A percentile compares a stretch with the other conserved stretches of the same genome.
Evolutionary conservation across 805 yeast species (phyloP).

Genomic region (Zygosaccharomyces rouxii): DNA sequence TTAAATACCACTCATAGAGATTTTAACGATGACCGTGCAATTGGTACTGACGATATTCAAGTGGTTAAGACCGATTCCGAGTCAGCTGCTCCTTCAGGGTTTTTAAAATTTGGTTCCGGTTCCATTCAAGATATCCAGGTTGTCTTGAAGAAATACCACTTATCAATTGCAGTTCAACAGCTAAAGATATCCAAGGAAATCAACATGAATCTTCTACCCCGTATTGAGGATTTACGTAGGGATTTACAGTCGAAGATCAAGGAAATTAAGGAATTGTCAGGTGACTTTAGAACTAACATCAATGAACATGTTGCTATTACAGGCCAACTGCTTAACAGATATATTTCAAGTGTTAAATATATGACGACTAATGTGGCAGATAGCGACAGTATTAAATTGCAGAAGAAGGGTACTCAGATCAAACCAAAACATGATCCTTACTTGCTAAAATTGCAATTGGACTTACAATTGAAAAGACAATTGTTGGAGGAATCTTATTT

Average conservation of each 20-base stretch:
- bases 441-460: constrained; percentile 54
- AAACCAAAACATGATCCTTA: constrained; percentile 56
- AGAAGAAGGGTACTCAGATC: constrained; percentile 22
- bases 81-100: constrained; percentile 40
- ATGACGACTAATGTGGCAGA: constrained; percentile 37
- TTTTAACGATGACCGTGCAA: not conserved
- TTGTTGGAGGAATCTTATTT: constrained; percentile 57
- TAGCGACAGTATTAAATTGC: constrained; percentile 21
- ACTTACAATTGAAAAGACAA: constrained; percentile 62
- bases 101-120: constrained; percentile 68
- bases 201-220: constrained; percentile 50
- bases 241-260: constrained; percentile 74
- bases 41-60: constrained; percentile 7
- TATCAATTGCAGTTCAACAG: constrained; percentile 52
- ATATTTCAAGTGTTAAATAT: constrained; percentile 42
- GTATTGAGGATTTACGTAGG: constrained; percentile 54
- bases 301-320: constrained; percentile 59
- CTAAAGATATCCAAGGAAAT: constrained; percentile 52
- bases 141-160: constrained; percentile 59
- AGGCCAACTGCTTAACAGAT: constrained; percentile 50
- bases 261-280: constrained; percentile 67
- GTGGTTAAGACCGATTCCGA: constrained; percentile 15
- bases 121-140: constrained; percentile 78
- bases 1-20: not conserved
- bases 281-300: constrained; percentile 58